A percentile compares a stretch with the other conserved stretches of the same genome.
Evolutionary conservation across 805 yeast species (phyloP).

Genomic region (Dipodascus albidus): DNA sequence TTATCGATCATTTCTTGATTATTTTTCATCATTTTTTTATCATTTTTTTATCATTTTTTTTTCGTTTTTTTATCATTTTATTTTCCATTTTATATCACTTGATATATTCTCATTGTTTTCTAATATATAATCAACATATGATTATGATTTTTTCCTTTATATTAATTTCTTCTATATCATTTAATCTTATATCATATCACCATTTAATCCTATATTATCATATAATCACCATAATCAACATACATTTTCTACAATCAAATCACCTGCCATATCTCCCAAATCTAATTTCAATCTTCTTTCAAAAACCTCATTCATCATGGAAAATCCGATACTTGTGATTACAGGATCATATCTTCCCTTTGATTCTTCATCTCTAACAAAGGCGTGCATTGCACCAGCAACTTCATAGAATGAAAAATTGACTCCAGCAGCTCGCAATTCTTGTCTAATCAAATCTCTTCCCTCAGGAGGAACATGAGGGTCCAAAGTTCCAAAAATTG

Average conservation of each 20-base stretch:
- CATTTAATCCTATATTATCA: no score
- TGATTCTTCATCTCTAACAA: constrained; percentile 65
- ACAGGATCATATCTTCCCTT: constrained; percentile 82
- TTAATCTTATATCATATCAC: no score
- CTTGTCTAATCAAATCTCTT: constrained; percentile 54
- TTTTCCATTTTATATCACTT: no score
- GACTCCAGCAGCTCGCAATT: constrained; percentile 46
- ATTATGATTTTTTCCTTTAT: not conserved
- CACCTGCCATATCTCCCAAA: constrained; percentile 51
- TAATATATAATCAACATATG: no score
- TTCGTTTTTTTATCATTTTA: no score
- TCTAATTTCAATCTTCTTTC: constrained; percentile 56
- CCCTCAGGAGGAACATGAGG: constrained; percentile 75
- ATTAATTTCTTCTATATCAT: no score
- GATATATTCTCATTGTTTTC: no score
- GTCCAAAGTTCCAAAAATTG: constrained; percentile 69
- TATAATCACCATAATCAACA: constrained; percentile 31
- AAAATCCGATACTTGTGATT: constrained; percentile 53
- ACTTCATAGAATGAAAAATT: constrained; percentile 63
- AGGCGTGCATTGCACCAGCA: constrained; percentile 75
- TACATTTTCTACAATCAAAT: constrained; percentile 45
- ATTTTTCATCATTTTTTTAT: no score
- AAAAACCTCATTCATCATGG: constrained; percentile 59
- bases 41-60: no score
- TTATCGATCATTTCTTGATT: no score